Conservation (phyloP, 228 moss, liverwort and hornwort genomes). For the Sphagnum magellanicum region DNA sequence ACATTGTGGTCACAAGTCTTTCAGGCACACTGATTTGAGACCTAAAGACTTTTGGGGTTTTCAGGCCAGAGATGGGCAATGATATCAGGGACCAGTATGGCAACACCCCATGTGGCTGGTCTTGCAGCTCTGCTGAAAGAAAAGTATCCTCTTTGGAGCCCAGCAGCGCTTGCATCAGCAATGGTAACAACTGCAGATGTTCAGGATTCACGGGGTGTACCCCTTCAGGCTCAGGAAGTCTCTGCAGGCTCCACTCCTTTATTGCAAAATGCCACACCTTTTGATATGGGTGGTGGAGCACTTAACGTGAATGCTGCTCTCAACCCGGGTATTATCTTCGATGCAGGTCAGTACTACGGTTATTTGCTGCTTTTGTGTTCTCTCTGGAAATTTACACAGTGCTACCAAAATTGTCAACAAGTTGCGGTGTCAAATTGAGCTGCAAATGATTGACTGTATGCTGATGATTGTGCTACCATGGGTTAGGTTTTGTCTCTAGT, state of each 20-base stretch:
- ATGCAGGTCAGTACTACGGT: conserved; percentile 11
- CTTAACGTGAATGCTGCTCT: conserved; percentile 35
- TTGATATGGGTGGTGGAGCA: conserved; percentile 44
- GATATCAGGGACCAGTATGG: conserved; percentile 57
- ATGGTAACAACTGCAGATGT: conserved; percentile 31
- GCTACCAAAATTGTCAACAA: too few relatives aligned
- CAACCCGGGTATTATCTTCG: conserved; percentile 39
- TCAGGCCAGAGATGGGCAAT: conserved; percentile 40
- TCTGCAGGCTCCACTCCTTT: conserved; percentile 13
- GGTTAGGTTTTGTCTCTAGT: too few relatives aligned
- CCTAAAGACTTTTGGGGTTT: not conserved
- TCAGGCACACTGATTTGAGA: too few relatives aligned
- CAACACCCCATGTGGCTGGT: conserved; percentile 43
- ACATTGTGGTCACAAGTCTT: too few relatives aligned
- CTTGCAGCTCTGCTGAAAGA: conserved; percentile 36
- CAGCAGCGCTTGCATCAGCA: conserved; percentile 27
- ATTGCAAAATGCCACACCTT: conserved; percentile 22
- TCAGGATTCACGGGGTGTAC: conserved; percentile 20
- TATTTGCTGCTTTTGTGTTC: too few relatives aligned
- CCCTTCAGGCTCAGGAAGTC: conserved; percentile 31
- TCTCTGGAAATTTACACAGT: too few relatives aligned
- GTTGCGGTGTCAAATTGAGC: too few relatives aligned
- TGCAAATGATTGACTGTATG: too few relatives aligned
- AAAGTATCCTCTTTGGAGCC: conserved; percentile 33
- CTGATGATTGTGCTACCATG: too few relatives aligned